Evolutionary conservation across 2,329 filamentous ascomycete genomes (phyloP).

Genomic region (Apiospora malaysiana): DNA sequence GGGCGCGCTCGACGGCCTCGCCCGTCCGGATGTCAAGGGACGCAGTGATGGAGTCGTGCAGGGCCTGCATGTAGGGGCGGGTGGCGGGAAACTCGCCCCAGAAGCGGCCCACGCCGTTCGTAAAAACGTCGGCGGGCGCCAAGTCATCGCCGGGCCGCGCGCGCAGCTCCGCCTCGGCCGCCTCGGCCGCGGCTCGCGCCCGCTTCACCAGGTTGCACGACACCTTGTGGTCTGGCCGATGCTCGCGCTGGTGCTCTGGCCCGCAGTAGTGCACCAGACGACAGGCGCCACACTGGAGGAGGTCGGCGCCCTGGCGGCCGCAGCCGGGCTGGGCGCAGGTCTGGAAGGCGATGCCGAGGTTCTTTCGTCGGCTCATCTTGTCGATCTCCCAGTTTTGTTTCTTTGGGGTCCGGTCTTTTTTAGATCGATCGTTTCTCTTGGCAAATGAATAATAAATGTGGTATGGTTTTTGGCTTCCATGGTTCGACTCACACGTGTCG

Average conservation of each 20-base stretch:
- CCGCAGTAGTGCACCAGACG: conserved; percentile 30
- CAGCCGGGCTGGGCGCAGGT: conserved; percentile 24
- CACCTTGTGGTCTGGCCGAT: conserved; percentile 29
- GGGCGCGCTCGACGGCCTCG: conserved; percentile 28
- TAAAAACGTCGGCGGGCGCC: conserved; percentile 23
- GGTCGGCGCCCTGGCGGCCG: conserved; percentile 22
- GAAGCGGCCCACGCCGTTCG: conserved; percentile 23
- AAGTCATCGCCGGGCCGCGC: conserved; percentile 18
- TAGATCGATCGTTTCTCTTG: background rate
- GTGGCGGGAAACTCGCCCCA: conserved; percentile 1
- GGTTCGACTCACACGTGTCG: background rate
- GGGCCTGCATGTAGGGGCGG: conserved; percentile 28
- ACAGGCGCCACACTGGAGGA: conserved; percentile 30
- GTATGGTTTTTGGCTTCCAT: background rate
- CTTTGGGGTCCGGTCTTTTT: background rate
- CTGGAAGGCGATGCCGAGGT: conserved; percentile 29
- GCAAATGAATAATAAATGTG: background rate
- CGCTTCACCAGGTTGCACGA: conserved; percentile 28
- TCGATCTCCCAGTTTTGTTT: background rate
- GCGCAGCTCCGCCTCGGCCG: conserved; percentile 25
- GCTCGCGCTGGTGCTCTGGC: conserved; percentile 27
- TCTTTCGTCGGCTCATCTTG: conserved; percentile 27
- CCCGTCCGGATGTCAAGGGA: conserved; percentile 28
- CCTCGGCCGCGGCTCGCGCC: conserved; percentile 19
- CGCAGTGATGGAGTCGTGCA: conserved; percentile 26